Evolutionary conservation across 2,329 filamentous ascomycete species (phyloP).

Genomic region (Colletotrichum karsti): DNA sequence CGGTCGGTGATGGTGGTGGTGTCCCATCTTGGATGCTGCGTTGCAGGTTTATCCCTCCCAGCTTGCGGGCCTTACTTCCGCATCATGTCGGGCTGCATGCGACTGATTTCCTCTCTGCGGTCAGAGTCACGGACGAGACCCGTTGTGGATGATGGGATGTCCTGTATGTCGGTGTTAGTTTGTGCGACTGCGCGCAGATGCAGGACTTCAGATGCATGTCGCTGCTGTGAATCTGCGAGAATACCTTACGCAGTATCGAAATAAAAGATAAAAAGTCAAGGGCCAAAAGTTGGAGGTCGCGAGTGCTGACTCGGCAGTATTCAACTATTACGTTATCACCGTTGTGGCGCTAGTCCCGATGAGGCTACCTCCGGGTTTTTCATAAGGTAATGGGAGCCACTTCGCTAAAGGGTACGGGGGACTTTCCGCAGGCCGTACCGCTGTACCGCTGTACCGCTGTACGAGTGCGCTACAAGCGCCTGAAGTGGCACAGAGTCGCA

Average conservation of each 20-base stretch:
- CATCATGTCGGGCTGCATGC: conserved; percentile 5
- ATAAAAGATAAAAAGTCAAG: too few species aligned
- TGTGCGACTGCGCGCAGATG: too few species aligned
- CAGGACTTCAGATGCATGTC: not conserved
- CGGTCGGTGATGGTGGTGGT: not conserved
- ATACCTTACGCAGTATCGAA: too few species aligned
- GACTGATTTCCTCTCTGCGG: not conserved
- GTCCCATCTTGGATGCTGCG: conserved; percentile 8
- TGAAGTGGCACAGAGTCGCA: not conserved
- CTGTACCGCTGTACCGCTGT: not conserved
- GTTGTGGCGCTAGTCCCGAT: conserved; percentile 42
- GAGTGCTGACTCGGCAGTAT: conserved; percentile 40
- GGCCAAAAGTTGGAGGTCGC: not conserved
- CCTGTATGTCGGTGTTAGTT: too few species aligned
- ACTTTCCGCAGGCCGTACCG: not conserved
- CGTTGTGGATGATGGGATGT: not conserved
- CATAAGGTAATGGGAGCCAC: conserved; percentile 57
- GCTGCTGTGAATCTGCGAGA: too few species aligned
- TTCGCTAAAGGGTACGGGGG: not conserved
- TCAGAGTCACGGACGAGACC: not conserved
- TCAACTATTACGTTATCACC: conserved; percentile 58
- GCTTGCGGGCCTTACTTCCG: conserved; percentile 1
- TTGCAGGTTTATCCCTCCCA: conserved; percentile 11
- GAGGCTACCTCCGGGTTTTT: conserved; percentile 42
- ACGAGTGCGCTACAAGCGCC: conserved; percentile 20